Evolutionary conservation across 1,139 yeast genomes (phyloP).

Genomic region (Debaryomyces fabryi): DNA sequence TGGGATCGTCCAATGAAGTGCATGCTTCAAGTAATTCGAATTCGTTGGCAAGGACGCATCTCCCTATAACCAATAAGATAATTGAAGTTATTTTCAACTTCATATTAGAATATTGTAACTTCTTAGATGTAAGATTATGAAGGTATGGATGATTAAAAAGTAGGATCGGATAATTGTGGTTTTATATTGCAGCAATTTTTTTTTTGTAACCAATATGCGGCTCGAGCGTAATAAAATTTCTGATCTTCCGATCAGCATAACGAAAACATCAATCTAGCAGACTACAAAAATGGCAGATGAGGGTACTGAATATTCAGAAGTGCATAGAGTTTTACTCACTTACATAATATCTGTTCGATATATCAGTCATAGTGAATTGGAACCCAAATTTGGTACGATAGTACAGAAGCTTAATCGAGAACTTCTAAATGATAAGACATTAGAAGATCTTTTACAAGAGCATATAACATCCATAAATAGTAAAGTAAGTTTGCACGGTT

Average conservation of each 20-base stretch:
- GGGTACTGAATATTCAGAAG: conserved; percentile 20
- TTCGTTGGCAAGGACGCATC: not conserved
- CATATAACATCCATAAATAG: conserved; percentile 42
- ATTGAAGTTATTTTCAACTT: not conserved
- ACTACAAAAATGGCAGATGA: not conserved
- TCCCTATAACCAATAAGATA: not conserved
- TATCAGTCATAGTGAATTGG: conserved; percentile 18
- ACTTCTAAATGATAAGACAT: conserved; percentile 3
- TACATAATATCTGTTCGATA: conserved; percentile 41
- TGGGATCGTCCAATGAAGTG: not conserved
- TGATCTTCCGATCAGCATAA: not conserved
- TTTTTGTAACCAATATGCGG: conserved; percentile 5
- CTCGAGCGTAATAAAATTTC: conserved; percentile 2
- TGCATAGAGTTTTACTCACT: conserved; percentile 49
- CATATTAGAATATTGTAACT: not conserved
- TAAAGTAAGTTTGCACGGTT: conserved; percentile 42
- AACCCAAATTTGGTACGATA: conserved; percentile 18
- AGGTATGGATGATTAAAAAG: not conserved
- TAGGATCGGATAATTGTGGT: conserved; percentile 3
- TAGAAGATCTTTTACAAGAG: conserved; percentile 19
- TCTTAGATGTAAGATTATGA: not conserved
- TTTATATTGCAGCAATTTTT: conserved; percentile 6
- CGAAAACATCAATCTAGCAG: not conserved
- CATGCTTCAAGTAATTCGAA: conserved; percentile 1
- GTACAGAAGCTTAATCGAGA: conserved; percentile 10